These are phyloP conservation scores for Colletotrichum limetticola DNA, from an alignment of 2,329 filamentous ascomycete genomes.

Conservation along the genomic window DNA sequence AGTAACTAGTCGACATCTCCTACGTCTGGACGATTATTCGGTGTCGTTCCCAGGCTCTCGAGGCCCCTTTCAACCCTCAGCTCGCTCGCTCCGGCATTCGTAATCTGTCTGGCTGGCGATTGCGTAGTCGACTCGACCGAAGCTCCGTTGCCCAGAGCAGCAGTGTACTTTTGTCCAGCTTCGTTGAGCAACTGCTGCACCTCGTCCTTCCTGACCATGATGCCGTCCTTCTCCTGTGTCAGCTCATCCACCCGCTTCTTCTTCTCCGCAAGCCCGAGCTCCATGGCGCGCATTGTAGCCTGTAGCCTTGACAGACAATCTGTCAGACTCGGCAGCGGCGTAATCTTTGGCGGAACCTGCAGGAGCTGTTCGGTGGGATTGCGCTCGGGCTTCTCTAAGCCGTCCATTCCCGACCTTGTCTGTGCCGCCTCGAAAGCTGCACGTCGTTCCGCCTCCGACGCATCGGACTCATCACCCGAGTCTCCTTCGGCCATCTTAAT, in stretches of 20 bases:
- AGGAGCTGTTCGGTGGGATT: slow-evolving; percentile 52
- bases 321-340: slow-evolving; percentile 78
- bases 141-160: slow-evolving; percentile 47
- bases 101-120: slow-evolving; percentile 36
- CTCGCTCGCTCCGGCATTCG: slow-evolving; percentile 35
- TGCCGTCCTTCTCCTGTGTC: slow-evolving; percentile 73
- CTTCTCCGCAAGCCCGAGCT: slow-evolving; percentile 69
- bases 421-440: slow-evolving; percentile 91
- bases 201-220: slow-evolving; percentile 77
- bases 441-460: slow-evolving; percentile 76
- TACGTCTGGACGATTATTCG: slow-evolving; percentile 44
- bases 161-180: slow-evolving; percentile 74
- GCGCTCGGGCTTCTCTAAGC: slow-evolving; percentile 61
- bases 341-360: slow-evolving; percentile 77
- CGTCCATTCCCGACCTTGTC: slow-evolving; percentile 87
- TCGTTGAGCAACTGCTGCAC: slow-evolving; percentile 85
- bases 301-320: slow-evolving; percentile 74
- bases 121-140: slow-evolving; percentile 22
- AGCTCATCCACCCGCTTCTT: slow-evolving; percentile 73
- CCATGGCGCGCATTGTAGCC: slow-evolving; percentile 70
- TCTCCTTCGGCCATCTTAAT: slow-evolving; percentile 82
- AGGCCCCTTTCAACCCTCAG: slow-evolving; percentile 52
- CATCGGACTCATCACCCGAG: slow-evolving; percentile 71
- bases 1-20: slow-evolving; percentile 41
- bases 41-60: slow-evolving; percentile 59